Evolutionary conservation across 352 stramenopile species (phyloP).

Genomic region (Ophiocytium majus): DNA sequence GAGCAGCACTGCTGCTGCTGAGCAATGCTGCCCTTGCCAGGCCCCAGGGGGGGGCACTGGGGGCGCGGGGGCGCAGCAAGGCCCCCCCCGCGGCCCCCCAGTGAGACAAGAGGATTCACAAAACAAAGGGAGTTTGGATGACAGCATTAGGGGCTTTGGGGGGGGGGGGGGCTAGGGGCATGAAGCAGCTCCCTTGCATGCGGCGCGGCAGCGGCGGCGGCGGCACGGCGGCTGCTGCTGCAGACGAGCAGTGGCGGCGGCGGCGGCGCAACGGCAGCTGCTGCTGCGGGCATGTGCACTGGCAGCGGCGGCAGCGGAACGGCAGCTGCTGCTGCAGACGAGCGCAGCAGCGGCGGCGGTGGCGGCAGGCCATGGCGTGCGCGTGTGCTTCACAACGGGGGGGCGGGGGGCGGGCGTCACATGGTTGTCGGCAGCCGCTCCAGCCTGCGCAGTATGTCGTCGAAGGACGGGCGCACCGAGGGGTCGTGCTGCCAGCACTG

Average conservation of each 20-base stretch:
- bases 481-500: constrained; percentile 50
- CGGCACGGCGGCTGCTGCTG: neutral
- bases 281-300: neutral
- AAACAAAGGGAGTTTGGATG: too few relatives aligned
- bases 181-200: too few relatives aligned
- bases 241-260: neutral
- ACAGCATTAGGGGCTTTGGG: too few relatives aligned
- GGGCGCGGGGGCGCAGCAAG: neutral
- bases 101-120: too few relatives aligned
- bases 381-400: neutral
- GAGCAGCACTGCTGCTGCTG: neutral
- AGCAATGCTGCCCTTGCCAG: neutral
- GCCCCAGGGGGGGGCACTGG: neutral
- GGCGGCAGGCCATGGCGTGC: neutral
- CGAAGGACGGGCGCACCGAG: constrained; percentile 34
- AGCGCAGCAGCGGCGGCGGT: neutral
- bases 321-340: too few relatives aligned
- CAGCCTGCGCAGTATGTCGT: constrained; percentile 41
- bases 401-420: neutral
- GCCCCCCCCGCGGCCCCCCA: too few relatives aligned
- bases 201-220: neutral
- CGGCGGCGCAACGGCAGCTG: neutral
- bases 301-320: too few relatives aligned
- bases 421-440: constrained; percentile 8
- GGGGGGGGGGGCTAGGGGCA: too few relatives aligned